Evolutionary conservation across 495 filamentous ascomycete species (phyloP).

Genomic region (Barbatosphaeria neglecta): DNA sequence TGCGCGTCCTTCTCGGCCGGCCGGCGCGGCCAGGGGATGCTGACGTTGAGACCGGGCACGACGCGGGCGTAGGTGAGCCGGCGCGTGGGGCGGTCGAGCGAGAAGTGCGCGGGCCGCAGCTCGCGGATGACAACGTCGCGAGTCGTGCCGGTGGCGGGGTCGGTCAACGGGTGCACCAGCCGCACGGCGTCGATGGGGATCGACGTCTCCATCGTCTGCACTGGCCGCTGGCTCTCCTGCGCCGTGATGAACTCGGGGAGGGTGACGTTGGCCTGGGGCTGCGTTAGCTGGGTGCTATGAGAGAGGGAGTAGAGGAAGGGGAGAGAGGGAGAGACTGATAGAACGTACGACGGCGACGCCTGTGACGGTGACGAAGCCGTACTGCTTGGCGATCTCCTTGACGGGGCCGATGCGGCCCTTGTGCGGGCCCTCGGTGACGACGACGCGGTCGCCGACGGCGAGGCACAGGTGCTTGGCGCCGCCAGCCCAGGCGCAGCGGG

Average conservation of each 20-base stretch:
- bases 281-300: not conserved
- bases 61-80: constrained; percentile 34
- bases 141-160: constrained; percentile 47
- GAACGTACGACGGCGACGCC: constrained; percentile 56
- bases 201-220: constrained; percentile 34
- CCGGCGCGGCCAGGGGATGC: constrained; percentile 62
- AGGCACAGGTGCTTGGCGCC: constrained; percentile 53
- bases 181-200: constrained; percentile 60
- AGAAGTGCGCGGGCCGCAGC: constrained; percentile 34
- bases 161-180: constrained; percentile 63
- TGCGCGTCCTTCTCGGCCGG: constrained; percentile 27
- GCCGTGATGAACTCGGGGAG: constrained; percentile 43
- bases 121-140: constrained; percentile 67
- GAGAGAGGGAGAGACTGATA: not conserved
- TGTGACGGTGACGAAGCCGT: constrained; percentile 48
- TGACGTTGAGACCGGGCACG: constrained; percentile 48
- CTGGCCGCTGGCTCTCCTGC: constrained; percentile 22
- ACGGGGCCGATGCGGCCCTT: constrained; percentile 73
- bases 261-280: constrained; percentile 41
- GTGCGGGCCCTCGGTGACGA: constrained; percentile 61
- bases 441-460: constrained; percentile 61
- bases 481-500: constrained; percentile 31
- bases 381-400: constrained; percentile 39
- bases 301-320: not conserved
- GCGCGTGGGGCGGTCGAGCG: constrained; percentile 33